These are phyloP conservation scores for Leishmania aethiopica DNA, from an alignment of 208 protist species.

Conservation along the genomic window DNA sequence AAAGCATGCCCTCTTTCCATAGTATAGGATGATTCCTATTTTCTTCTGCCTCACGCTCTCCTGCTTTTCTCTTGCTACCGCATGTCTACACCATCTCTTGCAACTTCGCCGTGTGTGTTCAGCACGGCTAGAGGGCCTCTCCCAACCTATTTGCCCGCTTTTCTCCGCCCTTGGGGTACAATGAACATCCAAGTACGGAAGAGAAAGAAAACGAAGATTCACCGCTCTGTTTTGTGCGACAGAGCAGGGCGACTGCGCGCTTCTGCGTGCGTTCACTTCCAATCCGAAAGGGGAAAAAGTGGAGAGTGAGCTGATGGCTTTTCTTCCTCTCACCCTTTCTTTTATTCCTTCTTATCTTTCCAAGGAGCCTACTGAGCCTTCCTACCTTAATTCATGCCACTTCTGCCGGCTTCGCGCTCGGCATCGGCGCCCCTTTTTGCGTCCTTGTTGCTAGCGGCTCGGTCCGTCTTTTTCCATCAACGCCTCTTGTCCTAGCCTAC, in stretches of 20 bases:
- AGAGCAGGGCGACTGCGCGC: not conserved
- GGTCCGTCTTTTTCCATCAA: not conserved
- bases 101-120: not conserved
- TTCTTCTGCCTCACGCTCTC: not conserved
- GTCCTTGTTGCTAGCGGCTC: not conserved
- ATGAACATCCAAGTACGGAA: not conserved
- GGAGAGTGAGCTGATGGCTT: not conserved
- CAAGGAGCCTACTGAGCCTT: not conserved
- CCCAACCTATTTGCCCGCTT: not conserved
- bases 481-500: not conserved
- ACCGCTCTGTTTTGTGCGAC: not conserved
- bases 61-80: not conserved
- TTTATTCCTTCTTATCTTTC: not conserved
- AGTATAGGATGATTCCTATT: not conserved
- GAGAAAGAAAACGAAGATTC: too few species aligned
- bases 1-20: not conserved
- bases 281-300: not conserved
- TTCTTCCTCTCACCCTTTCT: not conserved
- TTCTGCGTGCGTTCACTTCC: not conserved
- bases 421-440: not conserved
- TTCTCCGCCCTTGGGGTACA: not conserved
- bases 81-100: not conserved
- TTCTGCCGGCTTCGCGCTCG: not conserved
- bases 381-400: not conserved
- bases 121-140: not conserved